Evolutionary conservation across 2,329 filamentous ascomycete genomes (phyloP), one percentile per base, ranked within the genome.

Genomic region (Exophiala bonariae): DNA sequence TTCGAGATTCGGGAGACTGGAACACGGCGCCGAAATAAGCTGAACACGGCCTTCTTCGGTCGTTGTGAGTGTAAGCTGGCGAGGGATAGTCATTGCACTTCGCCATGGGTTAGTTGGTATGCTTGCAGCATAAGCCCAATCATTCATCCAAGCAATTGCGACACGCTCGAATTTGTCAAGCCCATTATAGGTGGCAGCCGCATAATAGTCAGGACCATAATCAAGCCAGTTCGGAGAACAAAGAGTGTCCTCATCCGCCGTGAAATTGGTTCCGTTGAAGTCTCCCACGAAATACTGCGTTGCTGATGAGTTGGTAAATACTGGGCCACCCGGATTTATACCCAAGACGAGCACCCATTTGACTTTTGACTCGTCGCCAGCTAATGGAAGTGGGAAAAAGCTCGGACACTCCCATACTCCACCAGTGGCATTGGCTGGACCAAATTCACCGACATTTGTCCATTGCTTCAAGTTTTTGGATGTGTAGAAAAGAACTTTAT

Each of bases 321-420:
- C 23, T 10, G 61, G 62, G 0, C 62, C 62, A 22, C 61, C 61
- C 18, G 62, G 62, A 32, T 64, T 64, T 5, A 64, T 36, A 18
- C 61, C 59, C 14, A 62, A 23, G 2, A 53, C 36, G 13, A 55
- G 32, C 10, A 62, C 51, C 62, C 61, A 65, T 56, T 64, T 64
- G 8, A 54, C 36, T 3, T 46, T 50, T 3, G 41, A 38, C 20
- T 47, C 18, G n/a, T 57, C 41, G 1, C 42, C 48, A 33, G 61
- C 52, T 3, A 61, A 14, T 3, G 58, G 47, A 7, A 64, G 39
- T 1, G 54, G 54, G 18, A 63, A 60, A 8, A 64, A 23, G 19
- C 53, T 59, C 11, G 62, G 61, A 34, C 63, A 65, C 39, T 65
- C 62, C 61, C 60, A 65, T 9, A 59, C 55, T 3, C 60, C 62